Conservation (phyloP, 352 stramenopile genomes). For the Phytophthora fragariae region DNA sequence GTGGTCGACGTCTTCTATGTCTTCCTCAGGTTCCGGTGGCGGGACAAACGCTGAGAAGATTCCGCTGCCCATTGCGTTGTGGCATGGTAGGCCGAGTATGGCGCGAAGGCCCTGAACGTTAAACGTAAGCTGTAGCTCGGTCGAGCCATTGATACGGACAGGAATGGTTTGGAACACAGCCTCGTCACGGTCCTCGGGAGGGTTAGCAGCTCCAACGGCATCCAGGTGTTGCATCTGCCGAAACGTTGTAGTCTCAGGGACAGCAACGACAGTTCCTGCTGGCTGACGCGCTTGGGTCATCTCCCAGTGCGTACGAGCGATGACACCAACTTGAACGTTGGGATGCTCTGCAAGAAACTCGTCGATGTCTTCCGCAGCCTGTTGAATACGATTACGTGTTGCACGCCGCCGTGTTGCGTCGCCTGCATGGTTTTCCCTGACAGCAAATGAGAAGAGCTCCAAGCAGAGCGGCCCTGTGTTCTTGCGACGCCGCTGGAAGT, state of each 20-base stretch:
- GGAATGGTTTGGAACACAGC: neutral
- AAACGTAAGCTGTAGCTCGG: neutral
- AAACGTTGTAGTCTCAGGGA: neutral
- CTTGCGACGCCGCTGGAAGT: neutral
- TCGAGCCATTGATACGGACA: neutral
- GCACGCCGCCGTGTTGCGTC: neutral
- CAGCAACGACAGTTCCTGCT: neutral
- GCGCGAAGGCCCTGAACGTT: neutral
- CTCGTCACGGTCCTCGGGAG: neutral
- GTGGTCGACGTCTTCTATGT: neutral
- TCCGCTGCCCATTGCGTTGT: neutral
- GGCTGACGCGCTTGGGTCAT: neutral
- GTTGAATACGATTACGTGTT: neutral
- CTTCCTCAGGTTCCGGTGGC: neutral
- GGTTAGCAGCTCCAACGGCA: neutral
- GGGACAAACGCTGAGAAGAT: conserved; percentile 1
- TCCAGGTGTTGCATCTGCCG: neutral
- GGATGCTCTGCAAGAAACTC: neutral
- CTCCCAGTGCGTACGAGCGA: neutral
- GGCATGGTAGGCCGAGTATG: neutral
- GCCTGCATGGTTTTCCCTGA: neutral
- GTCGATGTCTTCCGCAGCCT: neutral
- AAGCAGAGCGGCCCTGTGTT: neutral
- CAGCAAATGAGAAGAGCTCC: conserved; percentile 5
- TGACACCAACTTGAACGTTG: neutral